Conservation (phyloP, 108 stramenopile genomes). For the Nannochloropsis gaditana region DNA sequence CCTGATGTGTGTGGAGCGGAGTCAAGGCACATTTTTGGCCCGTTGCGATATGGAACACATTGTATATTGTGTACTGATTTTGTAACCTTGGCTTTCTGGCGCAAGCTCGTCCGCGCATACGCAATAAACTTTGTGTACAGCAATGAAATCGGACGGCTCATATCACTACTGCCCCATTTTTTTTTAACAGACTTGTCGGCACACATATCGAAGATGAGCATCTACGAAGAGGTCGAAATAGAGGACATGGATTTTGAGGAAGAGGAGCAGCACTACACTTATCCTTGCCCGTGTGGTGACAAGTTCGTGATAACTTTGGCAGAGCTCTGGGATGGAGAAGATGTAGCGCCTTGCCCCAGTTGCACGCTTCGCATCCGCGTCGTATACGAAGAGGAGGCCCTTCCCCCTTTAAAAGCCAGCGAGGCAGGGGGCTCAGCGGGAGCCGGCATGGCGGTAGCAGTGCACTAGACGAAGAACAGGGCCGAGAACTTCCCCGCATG, state of each 20-base stretch:
- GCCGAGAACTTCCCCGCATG: neutral
- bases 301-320: slow-evolving; percentile 79
- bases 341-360: slow-evolving; percentile 88
- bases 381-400: slow-evolving; percentile 81
- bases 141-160: too few relatives aligned
- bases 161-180: too few relatives aligned
- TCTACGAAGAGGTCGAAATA: slow-evolving; percentile 93
- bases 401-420: slow-evolving; percentile 57
- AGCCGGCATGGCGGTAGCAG: neutral
- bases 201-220: slow-evolving; percentile 49
- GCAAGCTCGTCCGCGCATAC: too few relatives aligned
- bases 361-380: slow-evolving; percentile 85
- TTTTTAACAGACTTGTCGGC: too few relatives aligned
- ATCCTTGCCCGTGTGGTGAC: slow-evolving; percentile 97
- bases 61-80: too few relatives aligned
- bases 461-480: neutral
- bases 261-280: slow-evolving; percentile 66
- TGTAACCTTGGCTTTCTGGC: too few relatives aligned
- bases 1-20: too few relatives aligned
- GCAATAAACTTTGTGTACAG: too few relatives aligned
- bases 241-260: slow-evolving; percentile 87
- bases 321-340: slow-evolving; percentile 90
- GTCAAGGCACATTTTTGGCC: too few relatives aligned
- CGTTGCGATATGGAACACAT: too few relatives aligned
- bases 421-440: slow-evolving; percentile 18